Percentiles rank a stretch among this genome's conserved stretches.
phyloP scores from a whole-genome alignment of 2,329 filamentous ascomycete species.

The Exophiala dermatitidis region DNA sequence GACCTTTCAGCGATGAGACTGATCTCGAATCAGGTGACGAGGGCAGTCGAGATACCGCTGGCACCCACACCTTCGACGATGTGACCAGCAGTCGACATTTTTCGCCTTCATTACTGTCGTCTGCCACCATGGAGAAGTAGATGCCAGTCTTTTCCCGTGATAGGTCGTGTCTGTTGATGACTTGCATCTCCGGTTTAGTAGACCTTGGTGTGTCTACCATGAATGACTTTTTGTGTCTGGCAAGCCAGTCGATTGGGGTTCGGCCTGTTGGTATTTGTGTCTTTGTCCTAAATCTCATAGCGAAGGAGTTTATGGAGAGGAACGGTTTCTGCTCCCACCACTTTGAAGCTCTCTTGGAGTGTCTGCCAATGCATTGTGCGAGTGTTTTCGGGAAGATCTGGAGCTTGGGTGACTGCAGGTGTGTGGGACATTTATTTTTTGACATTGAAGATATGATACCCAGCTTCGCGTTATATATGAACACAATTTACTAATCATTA shows the following conservation, averaged over 20 bases:
- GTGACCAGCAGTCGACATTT: conserved; percentile 17
- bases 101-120: conserved; percentile 16
- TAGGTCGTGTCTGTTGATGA: conserved; percentile 18
- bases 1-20: conserved; percentile 18
- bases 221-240: background rate
- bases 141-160: background rate
- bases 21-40: conserved; percentile 30
- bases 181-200: no score
- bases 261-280: background rate
- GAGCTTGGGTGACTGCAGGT: no score
- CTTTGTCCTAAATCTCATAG: background rate
- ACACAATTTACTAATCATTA: background rate
- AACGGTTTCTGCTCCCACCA: no score
- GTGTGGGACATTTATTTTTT: background rate
- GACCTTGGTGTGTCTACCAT: background rate
- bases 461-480: background rate
- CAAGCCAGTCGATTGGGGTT: background rate
- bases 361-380: background rate
- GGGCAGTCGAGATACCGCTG: conserved; percentile 2
- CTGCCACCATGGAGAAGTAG: conserved; percentile 9
- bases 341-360: no score
- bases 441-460: background rate
- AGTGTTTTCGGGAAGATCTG: background rate
- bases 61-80: conserved; percentile 14
- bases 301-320: background rate